phyloP scores from a whole-genome alignment of 2,329 filamentous ascomycete species.

The Hymenoscyphus albidus region DNA sequence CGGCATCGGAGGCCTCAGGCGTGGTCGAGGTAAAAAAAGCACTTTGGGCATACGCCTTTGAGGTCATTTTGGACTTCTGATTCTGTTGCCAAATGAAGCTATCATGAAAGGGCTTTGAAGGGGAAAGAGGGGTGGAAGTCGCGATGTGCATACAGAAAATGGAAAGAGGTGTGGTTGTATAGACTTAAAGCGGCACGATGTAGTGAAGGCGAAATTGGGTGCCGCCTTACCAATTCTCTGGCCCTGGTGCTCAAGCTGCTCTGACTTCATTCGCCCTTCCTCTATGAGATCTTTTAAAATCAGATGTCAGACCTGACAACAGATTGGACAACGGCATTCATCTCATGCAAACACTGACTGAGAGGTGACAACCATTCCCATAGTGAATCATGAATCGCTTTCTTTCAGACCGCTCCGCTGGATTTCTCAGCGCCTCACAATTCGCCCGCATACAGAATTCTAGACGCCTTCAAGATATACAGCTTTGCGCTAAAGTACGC shows the following conservation, averaged over 20 bases:
- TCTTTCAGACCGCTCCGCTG: constrained; percentile 71
- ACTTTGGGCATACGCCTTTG: constrained; percentile 26
- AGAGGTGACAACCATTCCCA: too few species aligned
- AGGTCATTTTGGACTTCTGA: constrained; percentile 23
- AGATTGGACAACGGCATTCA: too few species aligned
- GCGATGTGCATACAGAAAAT: not conserved
- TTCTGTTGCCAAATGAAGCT: not conserved
- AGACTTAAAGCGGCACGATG: not conserved
- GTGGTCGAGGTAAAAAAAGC: constrained; percentile 17
- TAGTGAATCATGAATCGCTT: constrained; percentile 69
- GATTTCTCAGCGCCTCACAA: constrained; percentile 58
- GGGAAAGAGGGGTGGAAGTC: not conserved
- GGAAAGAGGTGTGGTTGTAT: not conserved
- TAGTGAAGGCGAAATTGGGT: not conserved
- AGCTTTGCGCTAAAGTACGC: constrained; percentile 60
- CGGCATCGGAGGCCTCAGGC: constrained; percentile 3
- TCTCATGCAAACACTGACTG: too few species aligned
- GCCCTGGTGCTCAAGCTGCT: not conserved
- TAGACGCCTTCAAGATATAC: constrained; percentile 65
- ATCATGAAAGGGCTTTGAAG: not conserved
- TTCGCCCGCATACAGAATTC: constrained; percentile 64
- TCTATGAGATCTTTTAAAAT: too few species aligned
- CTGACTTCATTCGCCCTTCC: too few species aligned
- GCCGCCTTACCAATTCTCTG: not conserved
- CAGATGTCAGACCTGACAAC: too few species aligned